These are phyloP conservation scores for Aspergillus sp. DNA, from an alignment of 2,329 filamentous ascomycete species.

Conservation along the genomic window DNA sequence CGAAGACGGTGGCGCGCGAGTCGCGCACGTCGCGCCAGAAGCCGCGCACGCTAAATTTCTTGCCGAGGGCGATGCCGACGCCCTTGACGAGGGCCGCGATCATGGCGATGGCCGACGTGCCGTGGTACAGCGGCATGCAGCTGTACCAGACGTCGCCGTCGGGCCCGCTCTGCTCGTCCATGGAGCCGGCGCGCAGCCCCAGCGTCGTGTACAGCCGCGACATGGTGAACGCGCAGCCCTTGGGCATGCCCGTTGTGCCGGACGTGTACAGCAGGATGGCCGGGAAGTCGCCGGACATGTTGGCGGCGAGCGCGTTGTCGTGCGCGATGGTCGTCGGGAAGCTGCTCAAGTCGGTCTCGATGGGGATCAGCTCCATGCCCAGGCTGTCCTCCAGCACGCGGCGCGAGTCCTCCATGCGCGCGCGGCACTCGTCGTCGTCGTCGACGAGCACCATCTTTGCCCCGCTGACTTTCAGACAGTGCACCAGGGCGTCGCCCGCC, in stretches of 20 bases:
- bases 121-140: conserved; percentile 77
- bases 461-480: conserved; percentile 61
- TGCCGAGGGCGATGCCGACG: conserved; percentile 40
- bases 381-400: conserved; percentile 53
- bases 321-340: conserved; percentile 54
- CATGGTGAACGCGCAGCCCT: conserved; percentile 64
- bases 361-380: conserved; percentile 56
- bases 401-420: conserved; percentile 55
- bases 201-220: conserved; percentile 44
- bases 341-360: conserved; percentile 50
- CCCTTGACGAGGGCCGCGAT: conserved; percentile 57
- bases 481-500: conserved; percentile 61
- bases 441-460: conserved; percentile 61
- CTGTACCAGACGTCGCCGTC: conserved; percentile 65
- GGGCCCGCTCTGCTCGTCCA: conserved; percentile 27
- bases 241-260: conserved; percentile 74
- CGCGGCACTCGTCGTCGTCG: conserved; percentile 52
- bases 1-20: conserved; percentile 66
- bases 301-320: conserved; percentile 48
- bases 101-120: conserved; percentile 64
- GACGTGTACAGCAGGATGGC: conserved; percentile 71
- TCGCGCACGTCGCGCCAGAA: conserved; percentile 74
- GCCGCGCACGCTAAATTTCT: conserved; percentile 61
- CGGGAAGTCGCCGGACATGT: conserved; percentile 54
- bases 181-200: conserved; percentile 31